A percentile compares a stretch with the other conserved stretches of the same genome.
Evolutionary conservation across 116 monocot species (phyloP).

Genomic region (Papilionanthe hybrid): DNA sequence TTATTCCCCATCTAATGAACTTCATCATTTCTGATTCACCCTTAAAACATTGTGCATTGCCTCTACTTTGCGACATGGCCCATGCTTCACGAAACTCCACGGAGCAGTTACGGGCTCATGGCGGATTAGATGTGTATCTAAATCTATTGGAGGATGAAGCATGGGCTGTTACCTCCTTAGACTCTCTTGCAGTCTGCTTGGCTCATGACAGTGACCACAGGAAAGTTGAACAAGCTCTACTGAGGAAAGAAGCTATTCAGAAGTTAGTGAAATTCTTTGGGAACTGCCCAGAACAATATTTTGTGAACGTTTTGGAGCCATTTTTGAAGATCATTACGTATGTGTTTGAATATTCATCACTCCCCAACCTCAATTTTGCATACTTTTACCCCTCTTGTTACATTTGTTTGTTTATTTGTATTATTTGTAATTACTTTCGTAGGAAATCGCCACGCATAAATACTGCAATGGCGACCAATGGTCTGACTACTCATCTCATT

Average conservation of each 20-base stretch:
- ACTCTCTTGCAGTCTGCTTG: slow-evolving; percentile 88
- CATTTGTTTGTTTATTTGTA: not conserved
- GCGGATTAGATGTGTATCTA: slow-evolving; percentile 89
- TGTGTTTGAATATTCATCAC: slow-evolving; percentile 10
- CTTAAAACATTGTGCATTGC: slow-evolving; percentile 77
- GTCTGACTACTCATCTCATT: slow-evolving; percentile 85
- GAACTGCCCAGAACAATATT: slow-evolving; percentile 87
- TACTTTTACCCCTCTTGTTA: not conserved
- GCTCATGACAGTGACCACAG: slow-evolving; percentile 90
- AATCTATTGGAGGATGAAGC: slow-evolving; percentile 85
- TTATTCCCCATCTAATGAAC: slow-evolving; percentile 92
- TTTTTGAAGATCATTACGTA: slow-evolving; percentile 98
- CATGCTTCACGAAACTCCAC: slow-evolving; percentile 96
- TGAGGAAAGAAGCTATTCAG: slow-evolving; percentile 93
- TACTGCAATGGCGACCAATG: slow-evolving; percentile 90
- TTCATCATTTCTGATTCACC: slow-evolving; percentile 86
- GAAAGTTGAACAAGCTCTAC: slow-evolving; percentile 87
- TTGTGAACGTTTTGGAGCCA: slow-evolving; percentile 89
- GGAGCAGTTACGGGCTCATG: slow-evolving; percentile 88
- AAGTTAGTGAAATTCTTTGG: slow-evolving; percentile 91
- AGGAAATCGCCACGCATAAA: slow-evolving; percentile 99
- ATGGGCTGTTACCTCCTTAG: slow-evolving; percentile 86
- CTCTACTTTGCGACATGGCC: slow-evolving; percentile 93
- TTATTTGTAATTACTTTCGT: slow-evolving; percentile 16
- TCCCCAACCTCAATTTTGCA: not conserved